Percentiles rank a stretch among this genome's conserved stretches.
Evolutionary conservation across 202 grass and related monocot species (phyloP).

Genomic region (Bolboschoenoplectus hybrid): DNA sequence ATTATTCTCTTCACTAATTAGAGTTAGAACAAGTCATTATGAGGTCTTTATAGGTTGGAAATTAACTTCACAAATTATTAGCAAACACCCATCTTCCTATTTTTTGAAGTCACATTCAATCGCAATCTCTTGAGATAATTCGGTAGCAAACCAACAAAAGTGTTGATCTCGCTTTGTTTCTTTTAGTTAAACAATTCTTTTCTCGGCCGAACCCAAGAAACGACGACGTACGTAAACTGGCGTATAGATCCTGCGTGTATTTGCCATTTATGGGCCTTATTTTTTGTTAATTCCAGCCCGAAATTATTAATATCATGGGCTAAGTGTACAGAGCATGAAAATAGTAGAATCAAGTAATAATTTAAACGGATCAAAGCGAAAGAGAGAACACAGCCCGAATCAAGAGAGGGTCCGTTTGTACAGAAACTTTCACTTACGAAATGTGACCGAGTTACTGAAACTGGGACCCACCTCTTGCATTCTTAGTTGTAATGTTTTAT

Average conservation of each 20-base stretch:
- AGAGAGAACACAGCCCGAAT: not conserved
- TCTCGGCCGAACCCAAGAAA: not conserved
- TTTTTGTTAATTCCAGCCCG: not conserved
- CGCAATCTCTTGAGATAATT: slow-evolving; percentile 1
- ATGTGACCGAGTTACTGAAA: not conserved
- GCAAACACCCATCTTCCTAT: not conserved
- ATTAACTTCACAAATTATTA: not conserved
- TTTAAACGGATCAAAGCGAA: not conserved
- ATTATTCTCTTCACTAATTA: not conserved
- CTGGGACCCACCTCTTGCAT: not conserved
- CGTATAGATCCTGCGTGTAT: not conserved
- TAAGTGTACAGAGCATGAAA: not conserved
- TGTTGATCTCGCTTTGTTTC: not conserved
- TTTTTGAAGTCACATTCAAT: not conserved
- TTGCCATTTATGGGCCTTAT: not conserved
- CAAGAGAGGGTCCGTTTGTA: not conserved
- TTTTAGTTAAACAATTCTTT: slow-evolving; percentile 25
- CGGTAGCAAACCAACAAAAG: slow-evolving; percentile 25
- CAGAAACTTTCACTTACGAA: not conserved
- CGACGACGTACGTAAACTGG: not conserved
- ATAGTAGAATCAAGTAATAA: not conserved
- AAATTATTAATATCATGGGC: not conserved
- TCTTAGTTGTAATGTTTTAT: not conserved
- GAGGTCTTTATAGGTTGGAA: not conserved
- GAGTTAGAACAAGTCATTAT: not conserved